Evolutionary conservation across 345 rosid genomes (phyloP), one percentile per base, ranked within the genome.

Genomic region (Lepidium aucheri): DNA sequence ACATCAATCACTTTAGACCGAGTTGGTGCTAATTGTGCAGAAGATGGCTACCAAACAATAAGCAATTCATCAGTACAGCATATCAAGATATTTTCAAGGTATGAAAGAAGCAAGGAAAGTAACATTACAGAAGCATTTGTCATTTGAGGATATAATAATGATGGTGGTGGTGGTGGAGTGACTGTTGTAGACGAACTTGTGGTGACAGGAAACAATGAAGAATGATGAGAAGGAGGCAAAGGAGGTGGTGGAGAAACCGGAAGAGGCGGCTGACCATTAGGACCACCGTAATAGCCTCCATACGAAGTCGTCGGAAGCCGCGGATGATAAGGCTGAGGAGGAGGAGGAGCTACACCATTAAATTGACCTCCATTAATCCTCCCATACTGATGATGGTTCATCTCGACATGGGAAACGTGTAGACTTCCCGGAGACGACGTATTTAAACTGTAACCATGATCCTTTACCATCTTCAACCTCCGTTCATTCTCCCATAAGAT

Each of bases 391-490:
- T 68, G 43, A 44, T 68, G 43, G 28, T 68, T 68, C 56, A 24
- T 53, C 39, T 53, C 73, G 6, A 69, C 18, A 65, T 33, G 66
- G 55, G 74, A 65, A 61, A 22, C 67, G 74, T 74, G 76, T 26
- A 56, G 40, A 17, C 54, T 75, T 55, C 66, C 63, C 24, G 61
- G 67, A 46, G 60, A 53, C 51, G 62, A 47, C 32, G 60, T 9
- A 8, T 53, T 3, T 34, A 72, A 54, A 35, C 75, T 70, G 47
- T 73, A 78, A 36, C 98, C 97, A 35, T 93, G 96, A 70, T 93
- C 96, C 15, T 82, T 84, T 22, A 93, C 85, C 75, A 90, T 77
- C 86, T 84, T 86, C 80, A 90, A 76, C 68, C 98, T 78, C 43
- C 95, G 89, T 68, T 90, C 96, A 28, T 81, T 69, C 5, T 86